phyloP scores from a whole-genome alignment of 257 asterid species.

The Coffea eugenioides region DNA sequence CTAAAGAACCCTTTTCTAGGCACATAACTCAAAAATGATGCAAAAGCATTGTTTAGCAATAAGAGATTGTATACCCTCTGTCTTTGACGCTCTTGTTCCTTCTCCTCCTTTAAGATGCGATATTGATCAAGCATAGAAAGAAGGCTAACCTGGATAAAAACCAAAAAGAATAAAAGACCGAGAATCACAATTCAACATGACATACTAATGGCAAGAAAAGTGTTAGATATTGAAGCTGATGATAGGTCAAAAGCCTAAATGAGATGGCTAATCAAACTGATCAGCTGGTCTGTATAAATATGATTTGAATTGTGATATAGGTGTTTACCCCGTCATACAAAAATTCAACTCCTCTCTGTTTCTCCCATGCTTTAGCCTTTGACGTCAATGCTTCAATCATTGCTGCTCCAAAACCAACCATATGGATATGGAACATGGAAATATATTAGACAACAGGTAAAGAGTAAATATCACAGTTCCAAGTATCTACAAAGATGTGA shows the following conservation, averaged over 20 bases:
- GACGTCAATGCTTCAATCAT: conserved; percentile 67
- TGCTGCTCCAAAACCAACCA: conserved; percentile 33
- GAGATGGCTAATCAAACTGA: not conserved
- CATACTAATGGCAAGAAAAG: not conserved
- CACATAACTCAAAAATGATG: not conserved
- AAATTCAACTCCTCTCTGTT: conserved; percentile 65
- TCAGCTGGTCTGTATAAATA: not conserved
- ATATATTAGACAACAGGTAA: not conserved
- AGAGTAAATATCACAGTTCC: conserved; percentile 1
- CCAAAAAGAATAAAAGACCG: not conserved
- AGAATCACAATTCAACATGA: not conserved
- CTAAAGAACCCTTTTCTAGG: not conserved
- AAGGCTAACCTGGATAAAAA: conserved; percentile 57
- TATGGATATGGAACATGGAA: not conserved
- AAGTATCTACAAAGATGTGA: not conserved
- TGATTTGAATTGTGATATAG: conserved; percentile 1
- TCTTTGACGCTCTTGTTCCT: conserved; percentile 75
- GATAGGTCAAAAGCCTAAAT: not conserved
- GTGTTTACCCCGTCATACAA: conserved; percentile 76
- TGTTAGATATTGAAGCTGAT: not conserved
- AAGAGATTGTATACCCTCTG: conserved; percentile 56
- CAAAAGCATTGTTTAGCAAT: conserved; percentile 9
- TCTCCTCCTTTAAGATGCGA: conserved; percentile 57
- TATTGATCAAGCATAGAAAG: conserved; percentile 67
- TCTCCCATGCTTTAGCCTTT: conserved; percentile 75